Conservation (phyloP, 2,329 filamentous ascomycete genomes). For the Fusarium anguioides region DNA sequence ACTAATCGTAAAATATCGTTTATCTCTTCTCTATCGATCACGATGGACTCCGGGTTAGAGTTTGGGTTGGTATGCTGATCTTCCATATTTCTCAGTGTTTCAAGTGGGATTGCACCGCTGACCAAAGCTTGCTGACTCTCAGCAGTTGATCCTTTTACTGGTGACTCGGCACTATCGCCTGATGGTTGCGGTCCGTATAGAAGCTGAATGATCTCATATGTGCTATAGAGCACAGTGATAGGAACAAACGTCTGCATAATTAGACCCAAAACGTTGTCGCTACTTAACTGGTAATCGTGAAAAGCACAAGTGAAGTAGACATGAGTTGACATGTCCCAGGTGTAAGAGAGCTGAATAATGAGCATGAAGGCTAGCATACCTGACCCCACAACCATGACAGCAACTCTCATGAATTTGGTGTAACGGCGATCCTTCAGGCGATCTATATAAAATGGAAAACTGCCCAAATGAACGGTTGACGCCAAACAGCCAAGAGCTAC, state of each 20-base stretch:
- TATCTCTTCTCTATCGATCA: not conserved
- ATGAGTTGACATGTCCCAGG: not conserved
- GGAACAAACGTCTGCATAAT: not conserved
- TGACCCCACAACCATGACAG: not conserved
- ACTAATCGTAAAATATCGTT: not conserved
- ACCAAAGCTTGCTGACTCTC: not conserved
- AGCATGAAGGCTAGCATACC: not conserved
- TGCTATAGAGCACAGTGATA: not conserved
- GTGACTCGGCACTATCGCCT: rapidly evolving
- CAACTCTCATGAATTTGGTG: not conserved
- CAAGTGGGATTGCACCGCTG: not conserved
- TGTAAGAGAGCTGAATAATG: not conserved
- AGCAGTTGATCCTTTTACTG: rapidly evolving
- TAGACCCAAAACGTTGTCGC: rapidly evolving
- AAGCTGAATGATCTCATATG: not conserved
- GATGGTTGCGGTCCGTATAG: not conserved
- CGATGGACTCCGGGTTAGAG: too few species aligned
- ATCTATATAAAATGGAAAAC: not conserved
- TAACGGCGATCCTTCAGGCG: not conserved
- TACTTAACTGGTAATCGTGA: not conserved
- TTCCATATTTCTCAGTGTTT: not conserved
- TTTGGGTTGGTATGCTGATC: not conserved
- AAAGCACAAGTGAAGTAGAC: not conserved
- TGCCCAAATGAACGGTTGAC: not conserved
- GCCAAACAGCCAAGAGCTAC: not conserved